Evolutionary conservation across 495 filamentous ascomycete species (phyloP).

Genomic region (Tuber umbilicatum): DNA sequence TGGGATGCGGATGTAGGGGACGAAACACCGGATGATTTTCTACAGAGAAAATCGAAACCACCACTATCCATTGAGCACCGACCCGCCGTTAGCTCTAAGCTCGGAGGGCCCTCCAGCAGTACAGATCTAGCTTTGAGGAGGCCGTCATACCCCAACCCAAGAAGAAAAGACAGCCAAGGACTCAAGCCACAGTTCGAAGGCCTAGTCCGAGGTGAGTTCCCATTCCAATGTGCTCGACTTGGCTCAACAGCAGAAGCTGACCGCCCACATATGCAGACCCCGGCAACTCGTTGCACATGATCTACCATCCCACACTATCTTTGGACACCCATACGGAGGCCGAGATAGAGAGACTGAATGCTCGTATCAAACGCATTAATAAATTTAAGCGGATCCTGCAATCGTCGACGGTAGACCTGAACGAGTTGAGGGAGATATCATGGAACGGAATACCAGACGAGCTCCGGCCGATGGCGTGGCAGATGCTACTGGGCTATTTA

Average conservation of each 20-base stretch:
- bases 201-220: slow-evolving; percentile 62
- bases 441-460: slow-evolving; percentile 95
- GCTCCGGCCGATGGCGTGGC: slow-evolving; percentile 96
- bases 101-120: slow-evolving; percentile 25
- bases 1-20: slow-evolving; percentile 61
- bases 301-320: slow-evolving; percentile 73
- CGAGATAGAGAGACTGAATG: slow-evolving; percentile 76
- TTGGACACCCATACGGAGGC: slow-evolving; percentile 54
- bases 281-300: slow-evolving; percentile 89
- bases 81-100: slow-evolving; percentile 33
- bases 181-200: slow-evolving; percentile 96
- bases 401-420: slow-evolving; percentile 74
- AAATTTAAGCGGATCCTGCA: slow-evolving; percentile 97
- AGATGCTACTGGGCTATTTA: slow-evolving; percentile 87
- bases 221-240: background rate
- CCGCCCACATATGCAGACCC: slow-evolving; percentile 54
- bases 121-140: slow-evolving; percentile 41
- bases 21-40: slow-evolving; percentile 44
- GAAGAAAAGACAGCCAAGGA: slow-evolving; percentile 87
- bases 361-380: slow-evolving; percentile 88
- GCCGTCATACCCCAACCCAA: slow-evolving; percentile 78
- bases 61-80: slow-evolving; percentile 41
- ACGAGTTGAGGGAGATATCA: slow-evolving; percentile 73
- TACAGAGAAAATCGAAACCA: slow-evolving; percentile 34
- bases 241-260: background rate